These are phyloP conservation scores for Coprinellus micaceus DNA, from an alignment of 768 basidiomycete species.

Conservation along the genomic window DNA sequence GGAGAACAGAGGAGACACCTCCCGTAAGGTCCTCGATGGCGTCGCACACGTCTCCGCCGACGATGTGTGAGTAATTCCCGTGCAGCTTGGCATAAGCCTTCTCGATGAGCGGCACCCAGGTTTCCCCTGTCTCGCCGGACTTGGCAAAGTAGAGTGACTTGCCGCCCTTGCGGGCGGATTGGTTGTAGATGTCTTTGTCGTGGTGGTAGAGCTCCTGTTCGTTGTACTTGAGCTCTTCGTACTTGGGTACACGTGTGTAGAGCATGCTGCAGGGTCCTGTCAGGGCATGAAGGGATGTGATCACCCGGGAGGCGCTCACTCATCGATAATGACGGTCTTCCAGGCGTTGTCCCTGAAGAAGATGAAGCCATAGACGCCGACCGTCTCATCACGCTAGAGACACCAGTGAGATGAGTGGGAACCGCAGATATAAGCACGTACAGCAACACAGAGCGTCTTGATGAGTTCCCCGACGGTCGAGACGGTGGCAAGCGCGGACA, in stretches of 20 bases:
- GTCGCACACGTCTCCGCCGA: constrained; percentile 37
- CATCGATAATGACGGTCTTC: constrained; percentile 55
- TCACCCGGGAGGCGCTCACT: constrained; percentile 31
- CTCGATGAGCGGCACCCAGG: constrained; percentile 58
- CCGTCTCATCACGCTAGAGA: constrained; percentile 43
- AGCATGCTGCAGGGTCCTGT: constrained; percentile 25
- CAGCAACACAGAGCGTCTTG: constrained; percentile 40
- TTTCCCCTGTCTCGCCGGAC: constrained; percentile 45
- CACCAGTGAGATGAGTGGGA: no score
- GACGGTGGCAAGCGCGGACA: constrained; percentile 49
- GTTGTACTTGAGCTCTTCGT: constrained; percentile 37
- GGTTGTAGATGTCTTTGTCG: constrained; percentile 45
- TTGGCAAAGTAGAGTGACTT: constrained; percentile 50
- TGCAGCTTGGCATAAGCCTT: constrained; percentile 58
- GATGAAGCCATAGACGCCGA: constrained; percentile 58
- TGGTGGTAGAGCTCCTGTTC: constrained; percentile 48
- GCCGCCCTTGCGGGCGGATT: constrained; percentile 43
- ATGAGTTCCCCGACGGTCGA: constrained; percentile 45
- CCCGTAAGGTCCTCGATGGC: constrained; percentile 58
- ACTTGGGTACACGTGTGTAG: constrained; percentile 47
- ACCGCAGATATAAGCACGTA: constrained; percentile 13
- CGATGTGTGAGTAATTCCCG: constrained; percentile 39
- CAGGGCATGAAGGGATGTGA: no score
- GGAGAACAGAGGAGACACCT: constrained; percentile 39
- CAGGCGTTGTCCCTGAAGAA: constrained; percentile 50